Percentiles rank a stretch among this genome's conserved stretches.
Evolutionary conservation across 108 stramenopile species (phyloP).

Genomic region (Aurantiochytrium sp.): DNA sequence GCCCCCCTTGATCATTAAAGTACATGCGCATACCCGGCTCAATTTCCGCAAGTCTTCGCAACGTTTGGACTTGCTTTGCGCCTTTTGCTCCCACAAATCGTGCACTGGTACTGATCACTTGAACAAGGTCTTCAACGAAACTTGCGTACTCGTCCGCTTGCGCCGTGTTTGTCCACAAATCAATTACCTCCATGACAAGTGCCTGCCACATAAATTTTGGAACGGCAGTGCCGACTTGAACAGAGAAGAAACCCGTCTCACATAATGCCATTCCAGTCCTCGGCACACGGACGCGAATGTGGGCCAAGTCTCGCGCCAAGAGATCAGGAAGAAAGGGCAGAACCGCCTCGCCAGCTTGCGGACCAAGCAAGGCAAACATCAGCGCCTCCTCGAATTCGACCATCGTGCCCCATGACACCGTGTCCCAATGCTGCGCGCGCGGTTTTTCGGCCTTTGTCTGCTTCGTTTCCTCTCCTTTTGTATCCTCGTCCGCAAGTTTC

Average conservation of each 20-base stretch:
- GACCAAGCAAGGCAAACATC: neutral
- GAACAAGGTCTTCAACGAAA: neutral
- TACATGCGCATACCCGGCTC: neutral
- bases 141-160: neutral
- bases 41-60: neutral
- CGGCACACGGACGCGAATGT: too few species aligned
- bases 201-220: neutral
- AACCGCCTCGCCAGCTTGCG: neutral
- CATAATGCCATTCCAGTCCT: too few species aligned
- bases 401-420: neutral
- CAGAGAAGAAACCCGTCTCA: too few species aligned
- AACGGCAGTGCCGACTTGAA: neutral
- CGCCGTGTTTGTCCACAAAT: constrained; percentile 3
- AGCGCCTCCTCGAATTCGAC: neutral
- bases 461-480: neutral
- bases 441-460: neutral
- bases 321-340: neutral
- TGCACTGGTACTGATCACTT: neutral
- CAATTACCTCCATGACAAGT: neutral
- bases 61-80: neutral
- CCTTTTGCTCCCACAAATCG: neutral
- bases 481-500: too few species aligned
- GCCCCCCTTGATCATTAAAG: neutral
- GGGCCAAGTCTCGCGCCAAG: neutral
- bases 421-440: neutral